Evolutionary conservation across 805 yeast species (phyloP).

Genomic region (Starmera pachycereana): DNA sequence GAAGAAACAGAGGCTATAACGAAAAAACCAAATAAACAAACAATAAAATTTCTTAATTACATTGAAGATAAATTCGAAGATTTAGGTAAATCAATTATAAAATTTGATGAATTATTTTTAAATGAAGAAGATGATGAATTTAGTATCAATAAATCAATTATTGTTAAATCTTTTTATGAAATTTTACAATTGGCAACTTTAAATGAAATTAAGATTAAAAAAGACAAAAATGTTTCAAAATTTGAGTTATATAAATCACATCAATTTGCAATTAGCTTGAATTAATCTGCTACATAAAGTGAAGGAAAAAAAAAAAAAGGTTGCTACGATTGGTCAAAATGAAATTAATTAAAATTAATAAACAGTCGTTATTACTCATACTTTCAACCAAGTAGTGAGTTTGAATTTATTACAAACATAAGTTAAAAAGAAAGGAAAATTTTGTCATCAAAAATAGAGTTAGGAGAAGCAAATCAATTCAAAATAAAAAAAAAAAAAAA

Average conservation of each 20-base stretch:
- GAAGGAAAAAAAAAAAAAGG: no score
- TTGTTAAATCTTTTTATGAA: conserved; percentile 18
- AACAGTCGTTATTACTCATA: no score
- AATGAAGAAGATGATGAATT: neutral
- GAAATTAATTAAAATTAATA: no score
- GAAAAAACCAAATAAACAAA: conserved; percentile 5
- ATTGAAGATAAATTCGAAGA: conserved; percentile 11
- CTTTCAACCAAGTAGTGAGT: neutral
- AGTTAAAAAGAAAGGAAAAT: neutral
- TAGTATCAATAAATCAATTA: conserved; percentile 4
- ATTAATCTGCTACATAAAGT: no score
- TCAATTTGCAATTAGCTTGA: no score
- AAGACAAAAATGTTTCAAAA: neutral
- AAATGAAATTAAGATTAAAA: conserved; percentile 6
- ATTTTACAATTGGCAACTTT: conserved; percentile 17
- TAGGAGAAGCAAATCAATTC: neutral
- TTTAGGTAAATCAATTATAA: conserved; percentile 1
- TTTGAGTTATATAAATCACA: neutral
- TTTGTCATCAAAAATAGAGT: neutral
- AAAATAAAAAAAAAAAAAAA: neutral
- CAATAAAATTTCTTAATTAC: conserved; percentile 13
- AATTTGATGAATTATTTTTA: conserved; percentile 11
- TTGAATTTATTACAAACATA: neutral
- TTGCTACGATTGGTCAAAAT: no score
- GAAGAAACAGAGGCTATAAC: conserved; percentile 3